These are phyloP conservation scores for Kwoniella sp. DNA, from an alignment of 768 basidiomycete genomes.

Conservation along the genomic window DNA sequence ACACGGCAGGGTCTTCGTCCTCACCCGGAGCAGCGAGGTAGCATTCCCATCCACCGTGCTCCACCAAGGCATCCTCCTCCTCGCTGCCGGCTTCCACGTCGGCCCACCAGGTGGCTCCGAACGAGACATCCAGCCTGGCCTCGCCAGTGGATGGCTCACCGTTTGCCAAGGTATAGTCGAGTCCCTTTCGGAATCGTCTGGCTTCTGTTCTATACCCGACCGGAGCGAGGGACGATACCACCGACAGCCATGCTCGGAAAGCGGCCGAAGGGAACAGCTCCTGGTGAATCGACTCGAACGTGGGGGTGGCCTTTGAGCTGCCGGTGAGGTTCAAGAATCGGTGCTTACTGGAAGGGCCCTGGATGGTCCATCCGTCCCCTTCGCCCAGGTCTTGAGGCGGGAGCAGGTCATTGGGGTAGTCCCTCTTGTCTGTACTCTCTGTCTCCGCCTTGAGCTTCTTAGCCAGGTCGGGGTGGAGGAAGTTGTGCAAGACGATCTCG, in stretches of 20 bases:
- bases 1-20: constrained; percentile 92
- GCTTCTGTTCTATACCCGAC: constrained; percentile 71
- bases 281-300: constrained; percentile 66
- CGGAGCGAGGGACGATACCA: constrained; percentile 68
- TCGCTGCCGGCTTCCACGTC: constrained; percentile 37
- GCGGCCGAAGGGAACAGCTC: constrained; percentile 71
- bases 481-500: constrained; percentile 79
- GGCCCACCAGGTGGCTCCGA: constrained; percentile 71
- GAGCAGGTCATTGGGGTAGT: constrained; percentile 56
- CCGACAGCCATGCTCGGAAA: constrained; percentile 85
- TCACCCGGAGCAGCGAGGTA: constrained; percentile 94
- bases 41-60: constrained; percentile 90
- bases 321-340: constrained; percentile 74
- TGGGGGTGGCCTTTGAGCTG: constrained; percentile 52
- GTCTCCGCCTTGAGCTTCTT: constrained; percentile 61
- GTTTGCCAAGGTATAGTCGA: constrained; percentile 89
- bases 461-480: constrained; percentile 69
- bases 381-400: constrained; percentile 67
- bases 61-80: constrained; percentile 45
- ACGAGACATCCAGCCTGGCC: constrained; percentile 74
- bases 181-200: constrained; percentile 79
- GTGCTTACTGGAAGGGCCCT: constrained; percentile 91
- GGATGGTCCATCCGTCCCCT: constrained; percentile 61
- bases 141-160: constrained; percentile 57
- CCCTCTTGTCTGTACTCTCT: constrained; percentile 61